Percentiles rank a stretch among this genome's conserved stretches.
Evolutionary conservation across 441 rosid genomes (phyloP).

Genomic region (Adansonia rubrostipa): DNA sequence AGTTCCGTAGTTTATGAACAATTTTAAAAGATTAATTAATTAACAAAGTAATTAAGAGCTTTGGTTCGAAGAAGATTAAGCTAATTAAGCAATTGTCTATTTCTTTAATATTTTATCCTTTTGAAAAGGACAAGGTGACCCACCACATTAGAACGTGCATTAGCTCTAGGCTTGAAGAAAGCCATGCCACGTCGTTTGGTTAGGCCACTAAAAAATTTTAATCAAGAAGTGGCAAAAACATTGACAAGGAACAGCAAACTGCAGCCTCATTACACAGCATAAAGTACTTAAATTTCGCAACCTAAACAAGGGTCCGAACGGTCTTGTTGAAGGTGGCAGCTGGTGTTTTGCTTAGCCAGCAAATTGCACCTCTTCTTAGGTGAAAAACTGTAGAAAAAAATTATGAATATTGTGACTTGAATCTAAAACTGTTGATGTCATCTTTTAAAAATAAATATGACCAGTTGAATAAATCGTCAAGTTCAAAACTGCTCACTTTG

Average conservation of each 20-base stretch:
- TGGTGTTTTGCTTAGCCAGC: slow-evolving; percentile 25
- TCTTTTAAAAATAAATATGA: too few species aligned
- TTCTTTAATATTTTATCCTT: slow-evolving; percentile 8
- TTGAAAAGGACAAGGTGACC: slow-evolving; percentile 34
- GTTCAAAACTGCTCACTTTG: background rate
- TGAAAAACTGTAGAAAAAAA: too few species aligned
- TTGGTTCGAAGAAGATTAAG: background rate
- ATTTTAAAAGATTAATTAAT: slow-evolving; percentile 3
- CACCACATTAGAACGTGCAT: slow-evolving; percentile 42
- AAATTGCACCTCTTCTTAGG: too few species aligned
- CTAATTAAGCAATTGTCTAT: background rate
- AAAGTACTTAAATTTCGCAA: background rate
- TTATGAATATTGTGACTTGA: too few species aligned
- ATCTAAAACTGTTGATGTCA: too few species aligned
- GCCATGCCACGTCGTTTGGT: slow-evolving; percentile 25
- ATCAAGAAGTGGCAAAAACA: slow-evolving; percentile 19
- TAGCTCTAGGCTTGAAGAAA: slow-evolving; percentile 60
- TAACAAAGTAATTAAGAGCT: background rate
- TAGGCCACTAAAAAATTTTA: background rate
- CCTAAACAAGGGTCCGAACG: slow-evolving; percentile 14
- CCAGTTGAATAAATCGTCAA: too few species aligned
- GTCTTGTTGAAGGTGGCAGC: slow-evolving; percentile 22
- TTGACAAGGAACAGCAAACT: slow-evolving; percentile 30
- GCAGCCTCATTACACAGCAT: slow-evolving; percentile 36
- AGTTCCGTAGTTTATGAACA: slow-evolving; percentile 10